A percentile compares a stretch with the other conserved stretches of the same genome.
Evolutionary conservation across 73 alveolate genomes (phyloP).

Genomic region (Symbiodinium pilosum): DNA sequence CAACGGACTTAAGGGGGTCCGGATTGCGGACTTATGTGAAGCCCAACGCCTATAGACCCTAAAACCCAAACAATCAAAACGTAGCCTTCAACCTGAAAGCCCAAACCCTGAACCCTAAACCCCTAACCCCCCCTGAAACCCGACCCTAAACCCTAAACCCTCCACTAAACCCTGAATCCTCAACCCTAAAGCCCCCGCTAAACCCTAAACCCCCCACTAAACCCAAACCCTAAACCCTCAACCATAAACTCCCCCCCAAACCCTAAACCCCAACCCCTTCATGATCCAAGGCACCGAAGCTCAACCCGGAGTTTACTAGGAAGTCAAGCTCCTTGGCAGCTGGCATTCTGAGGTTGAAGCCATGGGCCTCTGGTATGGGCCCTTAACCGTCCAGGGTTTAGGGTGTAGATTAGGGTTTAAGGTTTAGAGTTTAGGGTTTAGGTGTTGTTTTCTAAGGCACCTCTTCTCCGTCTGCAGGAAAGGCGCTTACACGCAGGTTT

Average conservation of each 20-base stretch:
- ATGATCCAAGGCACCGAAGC: constrained; percentile 42
- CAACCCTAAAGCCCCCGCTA: background rate
- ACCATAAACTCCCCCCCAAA: background rate
- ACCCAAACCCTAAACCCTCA: background rate
- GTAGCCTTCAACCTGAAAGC: background rate
- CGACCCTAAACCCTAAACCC: background rate
- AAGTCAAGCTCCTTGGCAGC: constrained; percentile 74
- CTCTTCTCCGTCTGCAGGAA: too few relatives aligned
- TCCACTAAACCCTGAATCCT: background rate
- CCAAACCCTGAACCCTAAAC: background rate
- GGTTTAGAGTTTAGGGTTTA: too few relatives aligned
- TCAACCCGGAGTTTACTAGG: constrained; percentile 77
- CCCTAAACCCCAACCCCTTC: background rate
- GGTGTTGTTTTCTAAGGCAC: too few relatives aligned
- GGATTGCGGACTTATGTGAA: too few relatives aligned
- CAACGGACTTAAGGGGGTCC: too few relatives aligned
- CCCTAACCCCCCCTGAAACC: background rate
- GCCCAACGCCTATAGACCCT: background rate
- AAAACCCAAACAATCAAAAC: too few relatives aligned
- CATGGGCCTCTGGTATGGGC: too few relatives aligned
- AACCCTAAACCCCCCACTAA: background rate
- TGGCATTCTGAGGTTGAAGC: too few relatives aligned
- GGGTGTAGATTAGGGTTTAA: too few relatives aligned
- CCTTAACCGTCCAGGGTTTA: too few relatives aligned
- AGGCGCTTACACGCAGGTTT: too few relatives aligned